Base-by-base conservation (phyloP, 2,329 filamentous ascomycete species). In the Scleromitrula shiraiana region DNA sequence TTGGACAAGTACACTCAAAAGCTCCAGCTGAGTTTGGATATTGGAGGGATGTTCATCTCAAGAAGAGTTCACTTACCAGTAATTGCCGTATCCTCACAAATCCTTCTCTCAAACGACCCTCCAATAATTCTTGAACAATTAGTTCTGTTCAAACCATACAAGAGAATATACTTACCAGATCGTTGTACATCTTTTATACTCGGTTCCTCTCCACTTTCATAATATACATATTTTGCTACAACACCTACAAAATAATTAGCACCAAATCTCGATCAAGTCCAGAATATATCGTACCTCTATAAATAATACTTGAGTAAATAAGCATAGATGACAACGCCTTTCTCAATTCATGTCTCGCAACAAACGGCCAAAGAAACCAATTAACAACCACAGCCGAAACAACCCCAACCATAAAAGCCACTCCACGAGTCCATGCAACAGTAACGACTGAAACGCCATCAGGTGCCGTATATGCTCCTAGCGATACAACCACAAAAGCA, bases 331-430 rank as follows among this genome's bases (percentile, higher is more conserved):
- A 75, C 2, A 78, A 59, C 0, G 74, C 75, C 50, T 72, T 74
- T 19, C 77, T 66, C 12, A 81, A 67, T 58, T 80, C 77, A 54
- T 79, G 76, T 10, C 77, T 68, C 9, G 77, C 77, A 5, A 80
- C 69, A 52, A 81, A 81, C 2, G 77, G 77, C 77, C 77, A 81
- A 3, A 81, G 63, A 10, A 77, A 56, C 76, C 76, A 80, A 53
- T 79, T 80, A 12, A 79, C 70, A 1, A 77, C 52, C 9, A 80
- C 67, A 0, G 77, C 75, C 1, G 72, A 68, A 1, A 75, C 66
- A 3, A 77, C 72, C 2, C 77, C 77, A 19, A 78, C 60, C 2
- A 78, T 64, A 50, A 81, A 73, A 0, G 72, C 68, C 2, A 72
- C 53, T 0, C 76, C 76, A 33, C 70, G 66, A 29, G 71, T 69